Evolutionary conservation across 1,284 basidiomycete genomes (phyloP), one percentile per base, ranked within the genome.

Genomic region (Schizopora paradoxa): DNA sequence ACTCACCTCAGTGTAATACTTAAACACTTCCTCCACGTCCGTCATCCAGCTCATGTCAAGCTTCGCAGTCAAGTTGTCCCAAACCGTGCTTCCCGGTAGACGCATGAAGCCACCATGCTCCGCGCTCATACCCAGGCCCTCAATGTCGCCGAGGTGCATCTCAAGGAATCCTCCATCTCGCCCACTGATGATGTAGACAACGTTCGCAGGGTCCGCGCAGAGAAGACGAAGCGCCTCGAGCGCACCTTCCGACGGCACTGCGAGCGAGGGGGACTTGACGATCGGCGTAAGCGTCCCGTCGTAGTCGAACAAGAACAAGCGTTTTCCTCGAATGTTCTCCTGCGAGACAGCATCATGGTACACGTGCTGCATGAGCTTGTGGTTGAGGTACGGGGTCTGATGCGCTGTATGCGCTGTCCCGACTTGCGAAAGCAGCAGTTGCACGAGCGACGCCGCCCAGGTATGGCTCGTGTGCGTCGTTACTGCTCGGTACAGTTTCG

Each of bases 41-140:
- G 69, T 71, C 89, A 97, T 95, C 95, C 95, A 99, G 58, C 81
- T 82, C 96, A 99, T 98, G 68, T 99, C 95, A 60, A 99, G 68
- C 52, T 75, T 76, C 63, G 85, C 79, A 18, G 95, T 97, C 61
- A 97, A 86, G 65, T 95, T 95, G 54, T 72, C 74, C 90, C 94
- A 99, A 53, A 76, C 70, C 36, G 63, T 65, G 33, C 61, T 58
- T 11, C 79, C 82, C 0, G 86, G 88, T 54, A 82, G 82, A 46
- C 85, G 79, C 48, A 97, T 78, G 68, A 97, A 99, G 34, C 86
- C 88, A 14, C 96, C 96, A 60, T 99, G 96, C 68, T 99, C 95
- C 18, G 96, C 95, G 10, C 84, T 89, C 74, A 99, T 87, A 14
- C 95, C 95, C 3, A 99, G 73, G 39, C 78, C 74, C 52, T 70